Base-by-base conservation (phyloP, 805 yeast species). In the Teunomyces gatunensis region DNA sequence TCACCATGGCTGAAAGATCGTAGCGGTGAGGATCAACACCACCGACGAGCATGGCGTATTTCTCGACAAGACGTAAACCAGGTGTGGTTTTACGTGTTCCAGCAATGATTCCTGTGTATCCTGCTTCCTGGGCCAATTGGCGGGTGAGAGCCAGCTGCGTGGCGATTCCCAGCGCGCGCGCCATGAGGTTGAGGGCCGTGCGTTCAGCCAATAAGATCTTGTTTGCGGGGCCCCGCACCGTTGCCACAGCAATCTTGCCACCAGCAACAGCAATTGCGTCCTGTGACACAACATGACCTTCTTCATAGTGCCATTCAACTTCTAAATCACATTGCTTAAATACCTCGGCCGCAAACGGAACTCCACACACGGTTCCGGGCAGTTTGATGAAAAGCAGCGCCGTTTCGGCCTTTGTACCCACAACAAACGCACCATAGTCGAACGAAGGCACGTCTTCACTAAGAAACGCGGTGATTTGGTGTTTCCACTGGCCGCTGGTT, bases 11-110 rank as follows among this genome's bases (percentile, higher is more conserved):
- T 39, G 94, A 84, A 47, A 91, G 78, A 63, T 92, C 97, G 61
- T 89, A 89, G 53, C 98, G 77, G 65, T 91, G 98, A 47, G 94
- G 79, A 62, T 91, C 98, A 47, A 89, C 87, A 3, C 97, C 97
- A 28, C 97, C 98, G 7, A 91, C 95, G 28, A 89, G 70, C 98
- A 91, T 92, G 20, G 96, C 85, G 68, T 91, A 91, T 64, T 91
- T 91, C 63, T 91, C 98, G 48, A 92, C 69, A 37, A 84, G 73
- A 59, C 98, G 80, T 52, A 91, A 77, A 0, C 98, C 98, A 0
- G 98, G 98, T 0, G 98, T 92, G n/a, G 97, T 92, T 68, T 91
- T 91, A 62, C 98, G 80, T 1, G 98, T 91, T 5, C 97, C 98
- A 0, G 98, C 97, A 62, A 91, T 89, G 20, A 85, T 77, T 0